These are phyloP conservation scores for Alternaria solani DNA, from an alignment of 2,329 filamentous ascomycete genomes.

Conservation along the genomic window DNA sequence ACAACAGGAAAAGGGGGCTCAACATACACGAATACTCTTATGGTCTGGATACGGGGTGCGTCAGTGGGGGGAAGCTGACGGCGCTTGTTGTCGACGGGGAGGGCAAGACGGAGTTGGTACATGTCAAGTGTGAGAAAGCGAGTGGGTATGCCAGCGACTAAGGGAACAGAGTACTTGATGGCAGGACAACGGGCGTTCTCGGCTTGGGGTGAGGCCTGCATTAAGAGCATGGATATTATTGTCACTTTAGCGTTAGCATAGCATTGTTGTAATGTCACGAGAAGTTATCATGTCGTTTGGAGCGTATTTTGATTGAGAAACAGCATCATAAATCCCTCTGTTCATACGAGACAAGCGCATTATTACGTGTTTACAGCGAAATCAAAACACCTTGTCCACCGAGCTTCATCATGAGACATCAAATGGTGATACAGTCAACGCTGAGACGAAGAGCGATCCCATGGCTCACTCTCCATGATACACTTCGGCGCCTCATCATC, in stretches of 20 bases:
- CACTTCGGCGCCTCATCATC: background rate
- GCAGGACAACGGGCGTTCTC: background rate
- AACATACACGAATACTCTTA: constrained; percentile 74
- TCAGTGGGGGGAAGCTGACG: constrained; percentile 76
- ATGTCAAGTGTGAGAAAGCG: constrained; percentile 51
- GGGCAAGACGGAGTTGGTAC: constrained; percentile 47
- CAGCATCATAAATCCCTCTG: background rate
- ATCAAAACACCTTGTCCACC: background rate
- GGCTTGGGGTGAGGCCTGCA: background rate
- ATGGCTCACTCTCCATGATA: background rate
- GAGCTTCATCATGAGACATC: background rate
- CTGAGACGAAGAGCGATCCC: background rate
- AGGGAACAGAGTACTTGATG: background rate
- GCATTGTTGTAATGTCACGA: background rate
- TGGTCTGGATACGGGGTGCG: constrained; percentile 86
- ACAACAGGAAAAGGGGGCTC: constrained; percentile 79
- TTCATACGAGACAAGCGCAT: background rate
- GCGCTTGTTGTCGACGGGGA: constrained; percentile 75
- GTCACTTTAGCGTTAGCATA: constrained; percentile 2
- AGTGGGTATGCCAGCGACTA: constrained; percentile 32
- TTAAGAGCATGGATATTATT: background rate
- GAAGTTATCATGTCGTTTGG: background rate
- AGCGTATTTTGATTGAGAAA: background rate
- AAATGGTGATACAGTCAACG: background rate
- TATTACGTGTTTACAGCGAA: background rate